Evolutionary conservation across 2,329 filamentous ascomycete species (phyloP).

Genomic region (Aspergillus neoniger): DNA sequence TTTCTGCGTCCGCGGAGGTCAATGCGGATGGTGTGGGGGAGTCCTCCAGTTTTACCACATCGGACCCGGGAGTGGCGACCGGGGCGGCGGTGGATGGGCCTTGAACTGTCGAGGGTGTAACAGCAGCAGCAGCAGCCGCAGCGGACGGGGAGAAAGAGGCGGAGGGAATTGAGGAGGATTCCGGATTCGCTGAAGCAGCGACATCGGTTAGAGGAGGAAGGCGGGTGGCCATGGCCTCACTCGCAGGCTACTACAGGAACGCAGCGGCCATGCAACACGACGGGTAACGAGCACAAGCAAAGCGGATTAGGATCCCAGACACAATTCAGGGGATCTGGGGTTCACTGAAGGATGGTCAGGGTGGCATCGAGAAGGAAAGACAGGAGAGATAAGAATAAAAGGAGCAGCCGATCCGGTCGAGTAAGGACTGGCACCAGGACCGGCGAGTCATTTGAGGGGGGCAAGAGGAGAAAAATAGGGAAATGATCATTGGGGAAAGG

Average conservation of each 20-base stretch:
- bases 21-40: conserved; percentile 30
- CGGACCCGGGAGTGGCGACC: conserved; percentile 12
- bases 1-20: conserved; percentile 27
- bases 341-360: neutral
- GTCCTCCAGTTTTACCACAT: conserved; percentile 27
- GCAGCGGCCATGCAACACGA: conserved; percentile 32
- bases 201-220: conserved; percentile 31
- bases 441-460: neutral
- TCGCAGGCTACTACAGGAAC: conserved; percentile 27
- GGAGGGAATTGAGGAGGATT: conserved; percentile 15
- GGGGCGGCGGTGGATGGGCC: conserved; percentile 12
- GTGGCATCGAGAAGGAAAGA: conserved; percentile 8
- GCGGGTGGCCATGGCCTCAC: conserved; percentile 39
- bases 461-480: neutral
- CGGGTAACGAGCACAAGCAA: conserved; percentile 3
- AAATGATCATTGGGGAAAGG: neutral
- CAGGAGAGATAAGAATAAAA: neutral
- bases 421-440: neutral
- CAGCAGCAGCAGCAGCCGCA: too few species aligned
- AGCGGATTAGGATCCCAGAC: neutral
- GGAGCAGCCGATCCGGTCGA: conserved; percentile 2
- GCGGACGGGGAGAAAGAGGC: conserved; percentile 6
- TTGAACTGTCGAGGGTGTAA: neutral
- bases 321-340: conserved; percentile 1
- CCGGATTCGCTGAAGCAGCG: conserved; percentile 28